These are phyloP conservation scores for Ophiostoma angusticollis DNA, from an alignment of 2,329 filamentous ascomycete species.

Conservation along the genomic window DNA sequence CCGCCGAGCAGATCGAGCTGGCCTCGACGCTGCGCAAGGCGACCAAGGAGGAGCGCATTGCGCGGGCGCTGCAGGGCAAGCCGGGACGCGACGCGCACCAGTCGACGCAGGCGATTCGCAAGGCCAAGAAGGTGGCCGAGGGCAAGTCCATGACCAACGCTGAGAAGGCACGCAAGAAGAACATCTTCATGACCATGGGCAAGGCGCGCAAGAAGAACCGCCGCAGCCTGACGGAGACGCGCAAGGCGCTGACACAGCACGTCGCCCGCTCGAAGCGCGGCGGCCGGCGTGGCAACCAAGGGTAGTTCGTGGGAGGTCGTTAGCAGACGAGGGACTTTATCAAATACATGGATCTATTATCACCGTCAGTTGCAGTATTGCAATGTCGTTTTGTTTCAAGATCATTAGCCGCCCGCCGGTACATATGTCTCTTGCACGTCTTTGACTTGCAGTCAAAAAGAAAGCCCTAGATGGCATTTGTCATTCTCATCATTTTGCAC, in stretches of 20 bases:
- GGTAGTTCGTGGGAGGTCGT: too few relatives aligned
- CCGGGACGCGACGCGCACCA: slow-evolving; percentile 69
- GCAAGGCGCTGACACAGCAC: slow-evolving; percentile 68
- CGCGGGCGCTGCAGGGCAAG: slow-evolving; percentile 70
- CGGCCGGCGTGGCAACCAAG: slow-evolving; percentile 62
- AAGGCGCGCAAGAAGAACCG: slow-evolving; percentile 96
- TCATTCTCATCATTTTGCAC: too few relatives aligned
- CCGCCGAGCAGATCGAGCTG: slow-evolving; percentile 83
- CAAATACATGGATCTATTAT: too few relatives aligned
- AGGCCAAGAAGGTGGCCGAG: slow-evolving; percentile 74
- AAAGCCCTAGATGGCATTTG: too few relatives aligned
- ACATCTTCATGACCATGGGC: slow-evolving; percentile 94
- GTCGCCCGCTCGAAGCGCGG: slow-evolving; percentile 73
- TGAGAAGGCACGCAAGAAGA: slow-evolving; percentile 95
- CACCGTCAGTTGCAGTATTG: too few relatives aligned
- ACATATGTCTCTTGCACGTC: too few relatives aligned
- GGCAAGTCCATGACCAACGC: slow-evolving; percentile 96
- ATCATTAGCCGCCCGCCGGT: too few relatives aligned
- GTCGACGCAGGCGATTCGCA: slow-evolving; percentile 69
- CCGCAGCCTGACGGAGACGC: slow-evolving; percentile 78
- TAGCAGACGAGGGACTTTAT: too few relatives aligned
- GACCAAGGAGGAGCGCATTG: slow-evolving; percentile 82
- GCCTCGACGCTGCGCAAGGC: slow-evolving; percentile 68
- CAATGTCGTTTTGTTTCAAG: too few relatives aligned
- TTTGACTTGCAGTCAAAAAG: too few relatives aligned